phyloP scores from a whole-genome alignment of 2,329 filamentous ascomycete species.

The Fusarium continuum region DNA sequence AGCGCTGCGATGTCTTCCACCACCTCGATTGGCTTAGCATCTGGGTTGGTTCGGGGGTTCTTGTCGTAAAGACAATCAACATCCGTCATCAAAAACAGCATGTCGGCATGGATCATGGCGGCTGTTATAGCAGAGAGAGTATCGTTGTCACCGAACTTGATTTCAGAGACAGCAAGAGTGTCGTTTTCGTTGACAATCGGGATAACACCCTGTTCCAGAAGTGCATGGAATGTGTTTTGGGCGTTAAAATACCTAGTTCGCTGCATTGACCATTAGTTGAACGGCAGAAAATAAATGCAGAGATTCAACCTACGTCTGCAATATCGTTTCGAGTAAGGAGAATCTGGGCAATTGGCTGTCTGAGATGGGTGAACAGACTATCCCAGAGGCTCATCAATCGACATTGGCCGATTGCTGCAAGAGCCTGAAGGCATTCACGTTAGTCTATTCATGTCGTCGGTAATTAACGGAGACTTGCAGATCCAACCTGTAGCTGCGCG shows the following conservation, averaged over 20 bases:
- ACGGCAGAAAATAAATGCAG: neutral
- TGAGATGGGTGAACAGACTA: conserved; percentile 84
- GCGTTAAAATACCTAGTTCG: conserved; percentile 95
- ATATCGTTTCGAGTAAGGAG: conserved; percentile 95
- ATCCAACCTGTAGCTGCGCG: conserved; percentile 78
- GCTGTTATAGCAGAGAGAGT: conserved; percentile 96
- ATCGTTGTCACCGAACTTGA: conserved; percentile 99
- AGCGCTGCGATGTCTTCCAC: conserved; percentile 88
- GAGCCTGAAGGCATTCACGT: conserved; percentile 61
- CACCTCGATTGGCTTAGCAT: conserved; percentile 89
- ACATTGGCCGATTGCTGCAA: conserved; percentile 96
- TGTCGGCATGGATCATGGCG: conserved; percentile 96
- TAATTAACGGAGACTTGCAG: neutral
- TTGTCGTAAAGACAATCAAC: conserved; percentile 98
- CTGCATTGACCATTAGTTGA: no score
- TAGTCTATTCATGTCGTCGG: conserved; percentile 3
- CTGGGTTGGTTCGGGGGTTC: conserved; percentile 85
- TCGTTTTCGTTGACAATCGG: conserved; percentile 99
- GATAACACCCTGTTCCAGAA: conserved; percentile 94
- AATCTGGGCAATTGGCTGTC: conserved; percentile 93
- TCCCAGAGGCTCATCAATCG: conserved; percentile 96
- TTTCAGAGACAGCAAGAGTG: conserved; percentile 94
- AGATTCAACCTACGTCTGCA: conserved; percentile 72
- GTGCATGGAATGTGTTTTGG: conserved; percentile 90
- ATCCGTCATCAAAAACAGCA: conserved; percentile 98